Conservation (phyloP, 2,329 filamentous ascomycete species). For the Dothistroma septosporum region DNA sequence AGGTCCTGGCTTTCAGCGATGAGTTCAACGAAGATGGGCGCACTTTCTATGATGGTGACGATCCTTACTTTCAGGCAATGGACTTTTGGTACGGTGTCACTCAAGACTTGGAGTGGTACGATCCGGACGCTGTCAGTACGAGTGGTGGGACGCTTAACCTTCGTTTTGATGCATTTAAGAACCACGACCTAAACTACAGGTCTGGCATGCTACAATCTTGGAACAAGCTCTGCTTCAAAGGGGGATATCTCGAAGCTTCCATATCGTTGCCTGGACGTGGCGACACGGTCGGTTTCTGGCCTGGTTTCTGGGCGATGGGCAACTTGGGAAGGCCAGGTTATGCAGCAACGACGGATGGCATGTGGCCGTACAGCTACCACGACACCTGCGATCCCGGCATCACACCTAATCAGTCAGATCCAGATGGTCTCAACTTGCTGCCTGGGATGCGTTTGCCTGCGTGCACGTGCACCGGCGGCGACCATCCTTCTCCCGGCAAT, state of each 20-base stretch:
- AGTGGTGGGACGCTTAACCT: slow-evolving; percentile 46
- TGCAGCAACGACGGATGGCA: slow-evolving; percentile 64
- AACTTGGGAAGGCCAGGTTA: slow-evolving; percentile 68
- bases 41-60: slow-evolving; percentile 56
- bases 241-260: slow-evolving; percentile 64
- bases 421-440: slow-evolving; percentile 62
- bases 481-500: slow-evolving; percentile 62
- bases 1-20: slow-evolving; percentile 53
- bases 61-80: slow-evolving; percentile 52
- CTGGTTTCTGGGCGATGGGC: slow-evolving; percentile 72
- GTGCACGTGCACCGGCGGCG: slow-evolving; percentile 60
- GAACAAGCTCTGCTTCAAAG: slow-evolving; percentile 60
- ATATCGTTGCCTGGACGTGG: slow-evolving; percentile 65
- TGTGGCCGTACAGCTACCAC: slow-evolving; percentile 71
- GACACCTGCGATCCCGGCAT: slow-evolving; percentile 66
- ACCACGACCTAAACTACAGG: slow-evolving; percentile 53
- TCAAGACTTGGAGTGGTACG: slow-evolving; percentile 50
- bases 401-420: slow-evolving; percentile 65
- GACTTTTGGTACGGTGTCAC: slow-evolving; percentile 55
- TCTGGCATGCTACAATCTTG: slow-evolving; percentile 53
- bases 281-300: slow-evolving; percentile 67
- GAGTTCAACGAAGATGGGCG: slow-evolving; percentile 53
- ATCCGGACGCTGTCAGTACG: slow-evolving; percentile 45
- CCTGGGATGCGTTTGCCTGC: slow-evolving; percentile 68
- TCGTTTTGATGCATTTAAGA: slow-evolving; percentile 61